Percentiles rank a stretch among this genome's conserved stretches.
These are phyloP conservation scores for Fagopyrum homotropicum DNA, from an alignment of 148 eudicot species.

Conservation along the genomic window DNA sequence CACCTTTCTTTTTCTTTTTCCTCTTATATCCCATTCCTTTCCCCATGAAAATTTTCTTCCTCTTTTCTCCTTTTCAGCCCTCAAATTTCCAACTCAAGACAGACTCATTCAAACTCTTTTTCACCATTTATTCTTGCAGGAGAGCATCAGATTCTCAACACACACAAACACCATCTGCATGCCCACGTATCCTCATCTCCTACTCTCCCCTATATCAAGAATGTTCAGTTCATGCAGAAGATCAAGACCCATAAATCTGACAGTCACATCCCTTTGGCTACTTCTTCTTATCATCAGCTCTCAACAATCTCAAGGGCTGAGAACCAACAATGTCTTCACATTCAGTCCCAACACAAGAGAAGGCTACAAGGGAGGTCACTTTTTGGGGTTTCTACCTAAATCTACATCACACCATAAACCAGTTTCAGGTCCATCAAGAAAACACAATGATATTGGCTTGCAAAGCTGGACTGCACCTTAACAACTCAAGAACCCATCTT, in stretches of 20 bases:
- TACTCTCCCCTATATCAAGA: too few species aligned
- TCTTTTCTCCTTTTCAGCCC: background rate
- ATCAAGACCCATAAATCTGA: background rate
- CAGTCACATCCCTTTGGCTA: background rate
- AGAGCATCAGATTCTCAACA: background rate
- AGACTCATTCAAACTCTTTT: too few species aligned
- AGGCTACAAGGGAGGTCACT: background rate
- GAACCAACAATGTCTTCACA: background rate
- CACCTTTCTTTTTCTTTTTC: background rate
- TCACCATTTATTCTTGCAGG: background rate
- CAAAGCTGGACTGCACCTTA: constrained; percentile 51
- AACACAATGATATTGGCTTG: constrained; percentile 66
- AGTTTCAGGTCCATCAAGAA: constrained; percentile 63
- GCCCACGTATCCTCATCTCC: too few species aligned
- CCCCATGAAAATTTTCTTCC: background rate
- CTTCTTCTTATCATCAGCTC: background rate
- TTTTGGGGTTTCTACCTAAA: constrained; percentile 49
- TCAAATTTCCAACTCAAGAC: background rate
- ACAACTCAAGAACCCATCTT: background rate
- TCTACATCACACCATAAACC: constrained; percentile 36
- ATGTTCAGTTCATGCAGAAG: too few species aligned
- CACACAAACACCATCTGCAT: background rate
- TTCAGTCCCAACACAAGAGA: background rate
- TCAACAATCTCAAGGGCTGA: background rate
- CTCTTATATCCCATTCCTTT: background rate